Evolutionary conservation across 2,329 filamentous ascomycete species (phyloP), one percentile per base, ranked within the genome.

Genomic region (Clarireedia hainanense): DNA sequence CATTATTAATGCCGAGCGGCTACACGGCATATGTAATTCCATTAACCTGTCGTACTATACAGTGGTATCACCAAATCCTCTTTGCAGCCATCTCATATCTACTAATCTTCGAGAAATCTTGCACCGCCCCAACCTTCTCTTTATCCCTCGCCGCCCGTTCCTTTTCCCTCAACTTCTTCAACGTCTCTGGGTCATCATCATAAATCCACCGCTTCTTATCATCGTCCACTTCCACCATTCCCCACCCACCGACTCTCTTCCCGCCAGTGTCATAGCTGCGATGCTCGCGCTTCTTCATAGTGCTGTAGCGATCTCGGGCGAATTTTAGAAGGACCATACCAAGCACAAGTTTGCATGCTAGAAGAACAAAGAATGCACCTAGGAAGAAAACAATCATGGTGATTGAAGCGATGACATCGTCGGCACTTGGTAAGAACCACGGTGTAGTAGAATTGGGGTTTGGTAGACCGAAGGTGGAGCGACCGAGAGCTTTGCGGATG

Each of bases 21-120:
- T 37, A 10, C 4, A 5, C 1, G 3, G 3, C 17, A 47, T 39
- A 26, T 7, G 12, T 20, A 48, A 15, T 5, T 26, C 23, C 12
- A 52, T 37, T 39, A 5, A 34, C 12, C 23, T 23, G 37, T 6
- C 5, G 20, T 47, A n/a, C 30, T 4, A 20, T 15, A 4, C 15
- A 4, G 7, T 9, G 12, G 30, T 14, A 23, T 52, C 14, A 97
- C 94, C 94, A 99, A 65, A 99, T 99, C 69, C 94, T 80, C 78
- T 96, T 97, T 0, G 90, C 89, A 64, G 91, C 86, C 94, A 97
- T 96, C 68, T 91, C 90, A 74, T 96, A 99, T 65, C 94, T 79
- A 64, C 78, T 83, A 60, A 84, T 89, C 69, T 74, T 83, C 66
- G 78, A 87, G 71, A 83, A 82, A 69, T 81, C 83, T 52, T 81